These are phyloP conservation scores for Leccinum angustisporum DNA, from an alignment of 1,284 basidiomycete genomes.

Conservation along the genomic window DNA sequence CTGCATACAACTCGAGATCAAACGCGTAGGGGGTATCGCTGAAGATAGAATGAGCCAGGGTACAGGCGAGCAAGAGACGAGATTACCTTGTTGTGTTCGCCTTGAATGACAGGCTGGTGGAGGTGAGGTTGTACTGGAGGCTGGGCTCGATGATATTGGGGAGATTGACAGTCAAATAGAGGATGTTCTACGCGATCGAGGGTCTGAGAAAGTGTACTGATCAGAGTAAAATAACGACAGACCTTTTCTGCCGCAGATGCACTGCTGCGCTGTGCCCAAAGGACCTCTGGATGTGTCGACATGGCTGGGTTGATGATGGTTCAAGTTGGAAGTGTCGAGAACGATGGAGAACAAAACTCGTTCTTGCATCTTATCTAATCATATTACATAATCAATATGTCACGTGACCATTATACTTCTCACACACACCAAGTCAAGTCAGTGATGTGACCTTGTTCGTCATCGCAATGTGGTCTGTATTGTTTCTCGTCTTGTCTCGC, in stretches of 20 bases:
- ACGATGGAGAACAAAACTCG: conserved; percentile 34
- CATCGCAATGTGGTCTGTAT: conserved; percentile 24
- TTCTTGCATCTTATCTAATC: conserved; percentile 12
- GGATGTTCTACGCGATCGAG: conserved; percentile 59
- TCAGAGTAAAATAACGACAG: neutral
- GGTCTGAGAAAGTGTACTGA: conserved; percentile 9
- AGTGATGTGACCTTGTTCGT: neutral
- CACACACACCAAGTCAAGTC: too few relatives aligned
- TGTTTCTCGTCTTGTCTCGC: neutral
- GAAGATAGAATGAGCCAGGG: conserved; percentile 30
- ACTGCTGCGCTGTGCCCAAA: conserved; percentile 90
- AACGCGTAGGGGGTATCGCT: conserved; percentile 68
- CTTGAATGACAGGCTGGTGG: conserved; percentile 67
- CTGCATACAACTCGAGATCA: conserved; percentile 68
- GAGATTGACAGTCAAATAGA: conserved; percentile 83
- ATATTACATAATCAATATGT: conserved; percentile 13
- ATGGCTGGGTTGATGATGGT: conserved; percentile 37
- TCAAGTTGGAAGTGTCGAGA: conserved; percentile 36
- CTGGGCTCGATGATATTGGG: conserved; percentile 71
- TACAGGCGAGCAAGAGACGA: conserved; percentile 15
- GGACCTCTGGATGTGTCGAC: conserved; percentile 76
- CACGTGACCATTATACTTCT: conserved; percentile 27
- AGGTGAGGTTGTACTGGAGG: conserved; percentile 63
- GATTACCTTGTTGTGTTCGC: conserved; percentile 71
- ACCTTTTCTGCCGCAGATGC: conserved; percentile 69